These are phyloP conservation scores for Eragrostis nindensis DNA, from an alignment of 176 grass and related monocot species.

Conservation along the genomic window DNA sequence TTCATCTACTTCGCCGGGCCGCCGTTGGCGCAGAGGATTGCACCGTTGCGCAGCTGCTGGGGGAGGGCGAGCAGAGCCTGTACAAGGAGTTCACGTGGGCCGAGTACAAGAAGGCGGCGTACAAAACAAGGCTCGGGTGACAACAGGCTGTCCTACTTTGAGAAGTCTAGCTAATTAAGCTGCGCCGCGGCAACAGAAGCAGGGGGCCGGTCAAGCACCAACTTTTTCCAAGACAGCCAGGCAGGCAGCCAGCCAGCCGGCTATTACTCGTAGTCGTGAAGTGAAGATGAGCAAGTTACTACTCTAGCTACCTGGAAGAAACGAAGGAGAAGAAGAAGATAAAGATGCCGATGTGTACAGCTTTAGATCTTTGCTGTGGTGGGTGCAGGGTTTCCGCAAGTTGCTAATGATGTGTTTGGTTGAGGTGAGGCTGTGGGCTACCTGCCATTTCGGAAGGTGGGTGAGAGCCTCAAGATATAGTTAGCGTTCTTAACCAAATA, in stretches of 20 bases:
- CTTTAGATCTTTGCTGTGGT: too few species aligned
- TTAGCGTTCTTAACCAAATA: constrained; percentile 20
- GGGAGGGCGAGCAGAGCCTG: constrained; percentile 75
- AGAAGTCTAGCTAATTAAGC: constrained; percentile 39
- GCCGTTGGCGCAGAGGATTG: constrained; percentile 68
- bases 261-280: not conserved
- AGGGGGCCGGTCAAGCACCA: constrained; percentile 3
- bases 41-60: constrained; percentile 81
- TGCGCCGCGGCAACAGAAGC: not conserved
- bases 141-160: constrained; percentile 83
- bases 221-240: constrained; percentile 16
- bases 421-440: constrained; percentile 10
- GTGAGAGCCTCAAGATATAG: not conserved
- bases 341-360: constrained; percentile 37
- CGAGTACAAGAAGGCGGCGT: constrained; percentile 98
- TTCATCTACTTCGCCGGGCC: constrained; percentile 95
- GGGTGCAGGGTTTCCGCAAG: constrained; percentile 20
- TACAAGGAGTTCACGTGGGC: constrained; percentile 98
- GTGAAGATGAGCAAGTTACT: not conserved
- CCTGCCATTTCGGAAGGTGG: constrained; percentile 42
- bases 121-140: constrained; percentile 94
- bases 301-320: not conserved
- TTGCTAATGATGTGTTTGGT: constrained; percentile 19
- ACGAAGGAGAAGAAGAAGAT: not conserved
- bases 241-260: too few species aligned